Percentiles rank a stretch among this genome's conserved stretches.
phyloP scores from a whole-genome alignment of 1,139 yeast genomes.

The Protomyces pachydermus region DNA sequence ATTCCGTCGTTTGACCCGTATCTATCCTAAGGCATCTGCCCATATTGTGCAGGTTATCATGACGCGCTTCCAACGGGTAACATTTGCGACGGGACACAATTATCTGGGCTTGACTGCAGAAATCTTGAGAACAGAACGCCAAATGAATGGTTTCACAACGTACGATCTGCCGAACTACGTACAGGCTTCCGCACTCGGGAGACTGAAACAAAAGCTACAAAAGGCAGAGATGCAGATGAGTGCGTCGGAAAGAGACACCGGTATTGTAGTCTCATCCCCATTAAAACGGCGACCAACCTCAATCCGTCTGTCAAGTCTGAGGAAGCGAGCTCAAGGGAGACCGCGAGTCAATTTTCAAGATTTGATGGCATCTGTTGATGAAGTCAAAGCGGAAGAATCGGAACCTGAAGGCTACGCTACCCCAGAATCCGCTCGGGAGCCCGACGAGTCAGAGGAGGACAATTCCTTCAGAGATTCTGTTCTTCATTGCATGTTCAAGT shows the following conservation, averaged over 20 bases:
- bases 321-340: constrained; percentile 4
- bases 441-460: constrained; percentile 72
- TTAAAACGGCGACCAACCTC: constrained; percentile 17
- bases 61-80: constrained; percentile 79
- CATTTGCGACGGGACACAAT: constrained; percentile 81
- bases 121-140: constrained; percentile 68
- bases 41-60: constrained; percentile 91
- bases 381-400: background rate
- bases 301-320: constrained; percentile 8
- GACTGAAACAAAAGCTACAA: constrained; percentile 1
- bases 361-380: constrained; percentile 8
- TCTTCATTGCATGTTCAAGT: constrained; percentile 66
- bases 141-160: constrained; percentile 51
- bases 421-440: constrained; percentile 3
- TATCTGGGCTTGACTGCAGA: constrained; percentile 82
- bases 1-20: constrained; percentile 63
- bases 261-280: constrained; percentile 16
- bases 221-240: background rate
- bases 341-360: background rate
- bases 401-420: background rate
- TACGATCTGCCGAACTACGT: constrained; percentile 57
- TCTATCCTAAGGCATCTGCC: constrained; percentile 83
- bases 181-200: constrained; percentile 38
- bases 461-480: constrained; percentile 63
- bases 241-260: background rate